Percentiles rank a stretch among this genome's conserved stretches.
Evolutionary conservation across 768 basidiomycete genomes (phyloP).

Genomic region (Mycena sanguinolenta): DNA sequence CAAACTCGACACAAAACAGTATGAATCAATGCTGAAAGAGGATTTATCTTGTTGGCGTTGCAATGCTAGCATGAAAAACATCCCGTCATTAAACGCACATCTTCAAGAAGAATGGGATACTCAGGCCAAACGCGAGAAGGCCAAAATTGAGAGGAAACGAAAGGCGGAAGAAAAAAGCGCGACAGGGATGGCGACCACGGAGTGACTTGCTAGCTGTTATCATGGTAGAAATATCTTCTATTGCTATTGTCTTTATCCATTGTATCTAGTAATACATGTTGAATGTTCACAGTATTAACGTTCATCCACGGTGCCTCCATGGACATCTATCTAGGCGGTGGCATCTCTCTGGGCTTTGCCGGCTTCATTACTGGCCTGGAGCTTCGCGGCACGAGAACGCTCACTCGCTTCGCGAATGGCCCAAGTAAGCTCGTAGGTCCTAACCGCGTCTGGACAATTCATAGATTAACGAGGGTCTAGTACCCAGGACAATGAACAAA

Average conservation of each 20-base stretch:
- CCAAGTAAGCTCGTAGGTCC: constrained; percentile 94
- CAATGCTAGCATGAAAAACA: constrained; percentile 70
- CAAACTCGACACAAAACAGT: constrained; percentile 62
- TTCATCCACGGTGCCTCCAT: not conserved
- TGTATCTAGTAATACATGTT: too few relatives aligned
- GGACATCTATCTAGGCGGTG: constrained; percentile 25
- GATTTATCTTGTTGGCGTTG: constrained; percentile 81
- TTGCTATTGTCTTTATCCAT: too few relatives aligned
- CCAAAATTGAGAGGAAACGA: constrained; percentile 55
- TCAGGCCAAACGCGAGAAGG: constrained; percentile 56
- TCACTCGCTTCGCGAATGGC: constrained; percentile 89
- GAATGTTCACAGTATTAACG: not conserved
- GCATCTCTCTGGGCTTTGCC: constrained; percentile 36
- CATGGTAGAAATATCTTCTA: too few relatives aligned
- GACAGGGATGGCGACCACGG: not conserved
- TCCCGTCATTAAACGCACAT: constrained; percentile 82
- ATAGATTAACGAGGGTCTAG: constrained; percentile 13
- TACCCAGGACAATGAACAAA: constrained; percentile 43
- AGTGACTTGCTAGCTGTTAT: not conserved
- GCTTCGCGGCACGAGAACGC: constrained; percentile 64
- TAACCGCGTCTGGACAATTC: constrained; percentile 75
- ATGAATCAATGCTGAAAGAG: constrained; percentile 78
- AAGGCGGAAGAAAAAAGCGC: constrained; percentile 49
- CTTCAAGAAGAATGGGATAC: constrained; percentile 81
- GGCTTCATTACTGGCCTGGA: constrained; percentile 51